phyloP scores from a whole-genome alignment of 2,329 filamentous ascomycete genomes.

The Aspergillus glaucus region DNA sequence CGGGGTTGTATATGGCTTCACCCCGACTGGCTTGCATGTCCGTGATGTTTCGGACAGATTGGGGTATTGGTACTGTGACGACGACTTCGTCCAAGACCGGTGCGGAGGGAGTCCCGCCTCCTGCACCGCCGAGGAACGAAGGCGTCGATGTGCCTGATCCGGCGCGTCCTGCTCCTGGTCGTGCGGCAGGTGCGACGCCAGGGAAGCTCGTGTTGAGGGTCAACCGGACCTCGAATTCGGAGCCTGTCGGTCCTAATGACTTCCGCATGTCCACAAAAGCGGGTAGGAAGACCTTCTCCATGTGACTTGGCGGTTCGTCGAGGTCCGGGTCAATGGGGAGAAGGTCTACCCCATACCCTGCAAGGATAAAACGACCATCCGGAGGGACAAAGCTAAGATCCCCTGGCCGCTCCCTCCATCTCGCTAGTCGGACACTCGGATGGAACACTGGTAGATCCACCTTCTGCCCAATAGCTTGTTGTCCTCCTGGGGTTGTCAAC shows the following conservation, averaged over 20 bases:
- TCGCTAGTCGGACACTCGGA: conserved; percentile 83
- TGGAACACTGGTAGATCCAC: conserved; percentile 92
- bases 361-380: conserved; percentile 87
- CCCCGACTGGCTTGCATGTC: conserved; percentile 76
- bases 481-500: conserved; percentile 74
- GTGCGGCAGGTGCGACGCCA: conserved; percentile 36
- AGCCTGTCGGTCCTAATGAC: conserved; percentile 64
- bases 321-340: conserved; percentile 62
- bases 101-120: conserved; percentile 52
- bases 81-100: conserved; percentile 68
- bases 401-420: conserved; percentile 82
- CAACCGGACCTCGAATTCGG: conserved; percentile 83
- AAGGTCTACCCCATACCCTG: conserved; percentile 89
- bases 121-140: conserved; percentile 43
- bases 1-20: conserved; percentile 73
- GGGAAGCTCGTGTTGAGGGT: conserved; percentile 63
- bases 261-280: conserved; percentile 77
- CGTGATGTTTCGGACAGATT: conserved; percentile 71
- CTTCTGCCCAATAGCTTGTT: conserved; percentile 64
- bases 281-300: conserved; percentile 69
- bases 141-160: conserved; percentile 43
- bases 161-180: conserved; percentile 33
- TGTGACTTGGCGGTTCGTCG: conserved; percentile 46
- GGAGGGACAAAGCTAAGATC: conserved; percentile 95
- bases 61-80: conserved; percentile 72